Base-by-base conservation (phyloP, 805 yeast species). In the Candida alai region DNA sequence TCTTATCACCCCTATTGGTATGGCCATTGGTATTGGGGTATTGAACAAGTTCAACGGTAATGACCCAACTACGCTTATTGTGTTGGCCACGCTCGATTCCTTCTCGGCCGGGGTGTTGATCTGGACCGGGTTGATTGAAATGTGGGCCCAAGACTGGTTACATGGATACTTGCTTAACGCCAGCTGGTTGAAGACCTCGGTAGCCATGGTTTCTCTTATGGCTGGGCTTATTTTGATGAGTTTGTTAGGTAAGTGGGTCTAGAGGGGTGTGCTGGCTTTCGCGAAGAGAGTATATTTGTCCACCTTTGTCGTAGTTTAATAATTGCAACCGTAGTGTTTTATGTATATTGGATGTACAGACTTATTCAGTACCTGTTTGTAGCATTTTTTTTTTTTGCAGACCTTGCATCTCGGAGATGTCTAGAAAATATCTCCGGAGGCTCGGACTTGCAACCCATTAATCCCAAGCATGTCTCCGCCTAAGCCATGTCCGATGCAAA, bases 211-310 rank as follows among this genome's bases (percentile, higher is more conserved):
- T 13, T 39, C 52, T 2, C 32, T 56, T 6, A 30, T 52, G 11
- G 42, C 49, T 2, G 63, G 60, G 3, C 26, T 57, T 30, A 34
- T 48, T 10, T 36, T 58, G 23, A 58, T 58, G 63, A 54, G 60
- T 38, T 35, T 57, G 6, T 39, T 58, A n/a, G 62, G 63, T 21
- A 58, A 56, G 30, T 58, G 63, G 62, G 57, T 60, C 6, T 56
- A 41, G 28, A 9, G 14, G 5, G 9, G 6, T 9, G 26, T 9
- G 10, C 16, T 7, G 28, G n/a, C n/a, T n/a, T n/a, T n/a, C n/a
- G n/a, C n/a, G n/a, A n/a, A n/a, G n/a, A n/a, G n/a, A n/a, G n/a
- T n/a, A n/a, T n/a, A n/a, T n/a, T n/a, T n/a, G n/a, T n/a, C n/a
- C n/a, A n/a, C n/a, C n/a, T n/a, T n/a, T n/a, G n/a, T n/a, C n/a